These are phyloP conservation scores for Mycogone perniciosa DNA, from an alignment of 2,329 filamentous ascomycete species.

Conservation along the genomic window DNA sequence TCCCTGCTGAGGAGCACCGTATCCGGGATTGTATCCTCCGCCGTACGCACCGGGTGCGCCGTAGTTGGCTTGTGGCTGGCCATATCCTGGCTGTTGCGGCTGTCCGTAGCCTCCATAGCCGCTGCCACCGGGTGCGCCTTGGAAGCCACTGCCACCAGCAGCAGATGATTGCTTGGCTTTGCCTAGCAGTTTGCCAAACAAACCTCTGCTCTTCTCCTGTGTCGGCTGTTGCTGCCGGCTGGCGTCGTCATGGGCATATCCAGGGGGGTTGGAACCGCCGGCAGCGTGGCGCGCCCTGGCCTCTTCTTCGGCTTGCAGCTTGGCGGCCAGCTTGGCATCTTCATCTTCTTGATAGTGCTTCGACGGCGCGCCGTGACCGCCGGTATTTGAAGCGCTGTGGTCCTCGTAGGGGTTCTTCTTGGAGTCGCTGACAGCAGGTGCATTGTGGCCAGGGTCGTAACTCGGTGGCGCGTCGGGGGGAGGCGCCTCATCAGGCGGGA, in stretches of 20 bases:
- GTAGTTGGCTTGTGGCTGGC: background rate
- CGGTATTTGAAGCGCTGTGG: constrained; percentile 21
- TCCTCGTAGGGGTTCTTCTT: constrained; percentile 69
- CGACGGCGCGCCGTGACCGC: constrained; percentile 28
- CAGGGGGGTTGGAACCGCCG: constrained; percentile 26
- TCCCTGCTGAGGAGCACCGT: constrained; percentile 15
- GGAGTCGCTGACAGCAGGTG: constrained; percentile 39
- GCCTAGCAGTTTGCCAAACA: constrained; percentile 48
- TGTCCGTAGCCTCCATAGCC: constrained; percentile 20
- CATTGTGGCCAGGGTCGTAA: constrained; percentile 45
- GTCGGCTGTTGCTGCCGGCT: constrained; percentile 25
- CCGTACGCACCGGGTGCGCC: constrained; percentile 17
- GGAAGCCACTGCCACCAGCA: constrained; percentile 9
- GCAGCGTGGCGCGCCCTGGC: constrained; percentile 39
- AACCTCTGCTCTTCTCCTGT: constrained; percentile 33
- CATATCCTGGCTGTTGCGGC: constrained; percentile 20
- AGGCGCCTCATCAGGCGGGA: constrained; percentile 38
- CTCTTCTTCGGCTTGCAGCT: constrained; percentile 79
- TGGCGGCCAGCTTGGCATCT: constrained; percentile 68
- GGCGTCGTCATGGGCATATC: constrained; percentile 22
- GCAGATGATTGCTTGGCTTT: constrained; percentile 33
- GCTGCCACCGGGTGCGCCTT: constrained; percentile 23
- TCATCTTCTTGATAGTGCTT: constrained; percentile 39
- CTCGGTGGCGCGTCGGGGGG: constrained; percentile 60
- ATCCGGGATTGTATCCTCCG: constrained; percentile 2